Evolutionary conservation across 805 yeast species (phyloP).

Genomic region (Metschnikowia lunata): DNA sequence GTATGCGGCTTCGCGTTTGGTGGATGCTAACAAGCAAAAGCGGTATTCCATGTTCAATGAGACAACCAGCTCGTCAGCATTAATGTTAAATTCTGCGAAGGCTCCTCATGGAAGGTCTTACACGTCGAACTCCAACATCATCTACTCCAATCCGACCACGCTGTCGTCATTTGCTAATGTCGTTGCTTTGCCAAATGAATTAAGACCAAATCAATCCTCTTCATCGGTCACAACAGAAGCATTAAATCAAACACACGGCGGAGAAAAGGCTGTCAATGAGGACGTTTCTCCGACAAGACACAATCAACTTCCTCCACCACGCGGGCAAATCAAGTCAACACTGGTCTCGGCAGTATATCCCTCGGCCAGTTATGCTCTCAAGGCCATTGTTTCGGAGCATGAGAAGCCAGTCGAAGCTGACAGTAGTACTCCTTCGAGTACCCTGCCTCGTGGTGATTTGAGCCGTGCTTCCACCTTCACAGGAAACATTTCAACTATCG

Average conservation of each 20-base stretch:
- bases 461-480: constrained; percentile 24
- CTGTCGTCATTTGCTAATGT: constrained; percentile 54
- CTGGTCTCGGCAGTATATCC: constrained; percentile 33
- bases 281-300: constrained; percentile 8
- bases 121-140: constrained; percentile 28
- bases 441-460: constrained; percentile 6
- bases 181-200: constrained; percentile 38
- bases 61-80: constrained; percentile 33
- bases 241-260: background rate
- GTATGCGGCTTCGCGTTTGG: constrained; percentile 6
- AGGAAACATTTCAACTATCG: constrained; percentile 44
- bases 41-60: constrained; percentile 44
- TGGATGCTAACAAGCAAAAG: constrained; percentile 27
- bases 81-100: constrained; percentile 28
- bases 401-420: constrained; percentile 14
- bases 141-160: constrained; percentile 59
- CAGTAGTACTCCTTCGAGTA: background rate
- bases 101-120: constrained; percentile 31
- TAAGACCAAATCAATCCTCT: constrained; percentile 19
- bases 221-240: constrained; percentile 17
- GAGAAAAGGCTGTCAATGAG: background rate
- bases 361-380: constrained; percentile 63
- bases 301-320: constrained; percentile 4
- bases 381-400: constrained; percentile 70
- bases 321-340: constrained; percentile 33